These are phyloP conservation scores for Nemania sp. DNA, from an alignment of 2,329 filamentous ascomycete genomes.

Conservation along the genomic window DNA sequence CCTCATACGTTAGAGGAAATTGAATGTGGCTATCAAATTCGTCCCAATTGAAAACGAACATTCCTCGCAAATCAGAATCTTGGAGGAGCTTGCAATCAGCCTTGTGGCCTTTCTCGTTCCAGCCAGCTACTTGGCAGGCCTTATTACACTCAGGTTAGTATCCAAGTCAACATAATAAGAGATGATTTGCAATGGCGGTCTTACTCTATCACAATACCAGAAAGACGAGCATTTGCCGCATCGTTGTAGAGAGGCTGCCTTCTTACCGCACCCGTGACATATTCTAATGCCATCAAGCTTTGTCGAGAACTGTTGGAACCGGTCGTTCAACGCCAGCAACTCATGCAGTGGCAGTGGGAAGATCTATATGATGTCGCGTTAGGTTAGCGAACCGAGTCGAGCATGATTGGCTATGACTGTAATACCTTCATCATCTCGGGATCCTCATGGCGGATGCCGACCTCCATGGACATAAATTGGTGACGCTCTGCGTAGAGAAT, in stretches of 20 bases:
- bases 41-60: conserved; percentile 15
- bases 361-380: conserved; percentile 14
- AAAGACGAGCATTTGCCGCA: conserved; percentile 19
- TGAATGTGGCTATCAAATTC: too few species aligned
- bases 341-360: conserved; percentile 14
- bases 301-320: conserved; percentile 17
- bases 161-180: neutral
- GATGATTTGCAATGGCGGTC: neutral
- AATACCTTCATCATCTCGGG: conserved; percentile 15
- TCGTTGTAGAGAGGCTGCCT: conserved; percentile 12
- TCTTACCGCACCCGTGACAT: conserved; percentile 24
- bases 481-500: conserved; percentile 19
- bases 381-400: conserved; percentile 2
- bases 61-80: conserved; percentile 19
- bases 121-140: conserved; percentile 17
- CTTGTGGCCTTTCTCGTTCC: conserved; percentile 24
- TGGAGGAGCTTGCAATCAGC: conserved; percentile 16
- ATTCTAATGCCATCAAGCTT: conserved; percentile 11
- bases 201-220: conserved; percentile 27
- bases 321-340: conserved; percentile 16
- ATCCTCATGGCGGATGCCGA: conserved; percentile 20
- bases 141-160: conserved; percentile 8
- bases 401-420: neutral
- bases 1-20: too few species aligned
- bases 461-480: neutral